Evolutionary conservation across 495 filamentous ascomycete species (phyloP), one percentile per base, ranked within the genome.

Genomic region (Penicillium nucicola): DNA sequence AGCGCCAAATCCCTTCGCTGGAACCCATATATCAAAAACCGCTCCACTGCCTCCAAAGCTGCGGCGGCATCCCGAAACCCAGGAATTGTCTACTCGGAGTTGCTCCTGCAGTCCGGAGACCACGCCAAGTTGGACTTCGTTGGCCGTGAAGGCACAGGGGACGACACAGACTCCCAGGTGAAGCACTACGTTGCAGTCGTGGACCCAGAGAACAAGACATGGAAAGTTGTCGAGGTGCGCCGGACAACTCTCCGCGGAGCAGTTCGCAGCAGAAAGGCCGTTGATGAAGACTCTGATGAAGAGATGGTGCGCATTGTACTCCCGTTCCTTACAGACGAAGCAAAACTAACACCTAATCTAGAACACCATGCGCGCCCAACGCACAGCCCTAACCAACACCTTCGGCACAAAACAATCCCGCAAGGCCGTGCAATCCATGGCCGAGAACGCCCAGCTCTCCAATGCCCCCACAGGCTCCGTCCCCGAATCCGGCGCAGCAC

Each of bases 321-420:
- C 40, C 9, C 23, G 8, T 4, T 15, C 22, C 23, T 32, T 4
- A 4, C 11, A 34, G 32, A 23, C 15, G 23, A 36, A n/a, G 37
- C 10, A 23, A 23, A 12, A 35, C 45, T 53, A 36, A 38, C 31
- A 9, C 23, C 69, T 54, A 43, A 31, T 36, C 48, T 46, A 66
- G 64, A 82, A 77, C 80, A 67, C 74, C 34, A 75, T 80, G 57
- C 71, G 78, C 57, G 78, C 81, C 22, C 75, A 77, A 61, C 82
- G 82, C 52, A 84, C 81, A 37, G 81, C 83, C 31, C 85, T 98
- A 5, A 93, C 90, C 52, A 81, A 89, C 59, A 84, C 86, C 41
- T 98, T 98, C 72, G 95, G 93, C 55, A 96, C 90, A 30, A 95
- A 90, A 74, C 95, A 95, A 72, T 84, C 95, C 2, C 87, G 87